Conservation (phyloP, 345 rosid species). For the Pugionium dolabratum region DNA sequence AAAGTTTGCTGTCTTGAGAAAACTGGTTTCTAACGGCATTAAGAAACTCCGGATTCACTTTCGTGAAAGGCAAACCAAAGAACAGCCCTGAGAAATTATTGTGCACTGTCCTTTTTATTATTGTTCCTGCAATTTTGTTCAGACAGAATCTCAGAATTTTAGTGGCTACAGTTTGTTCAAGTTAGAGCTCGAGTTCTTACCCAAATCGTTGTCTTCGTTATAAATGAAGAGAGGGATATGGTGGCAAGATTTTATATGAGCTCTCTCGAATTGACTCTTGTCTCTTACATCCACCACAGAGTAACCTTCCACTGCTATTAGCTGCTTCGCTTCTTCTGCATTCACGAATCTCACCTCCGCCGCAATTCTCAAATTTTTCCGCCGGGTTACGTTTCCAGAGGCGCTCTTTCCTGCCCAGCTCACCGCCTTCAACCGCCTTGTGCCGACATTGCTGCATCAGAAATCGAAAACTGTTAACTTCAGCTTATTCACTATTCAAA, state of each 20-base stretch:
- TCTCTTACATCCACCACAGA: conserved; percentile 75
- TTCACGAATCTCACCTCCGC: conserved; percentile 80
- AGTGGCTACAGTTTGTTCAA: background rate
- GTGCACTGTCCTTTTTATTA: conserved; percentile 80
- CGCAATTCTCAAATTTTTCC: conserved; percentile 53
- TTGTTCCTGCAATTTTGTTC: conserved; percentile 55
- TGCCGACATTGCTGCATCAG: conserved; percentile 52
- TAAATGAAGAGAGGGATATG: conserved; percentile 84
- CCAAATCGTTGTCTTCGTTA: conserved; percentile 81
- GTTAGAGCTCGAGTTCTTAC: conserved; percentile 37
- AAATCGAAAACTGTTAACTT: background rate
- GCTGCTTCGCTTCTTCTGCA: conserved; percentile 80
- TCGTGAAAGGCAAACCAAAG: conserved; percentile 85
- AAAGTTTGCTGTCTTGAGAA: conserved; percentile 67
- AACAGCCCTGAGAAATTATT: conserved; percentile 90
- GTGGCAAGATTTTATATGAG: conserved; percentile 77
- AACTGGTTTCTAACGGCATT: conserved; percentile 59
- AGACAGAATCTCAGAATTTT: conserved; percentile 15
- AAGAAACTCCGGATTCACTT: conserved; percentile 72
- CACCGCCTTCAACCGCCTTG: conserved; percentile 47
- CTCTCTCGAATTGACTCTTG: conserved; percentile 68
- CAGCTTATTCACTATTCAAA: background rate
- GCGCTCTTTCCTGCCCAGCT: conserved; percentile 45
- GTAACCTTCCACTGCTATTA: conserved; percentile 64
- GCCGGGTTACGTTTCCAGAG: conserved; percentile 37